phyloP scores from a whole-genome alignment of 768 basidiomycete genomes.

The Cyclocybe aegerita region DNA sequence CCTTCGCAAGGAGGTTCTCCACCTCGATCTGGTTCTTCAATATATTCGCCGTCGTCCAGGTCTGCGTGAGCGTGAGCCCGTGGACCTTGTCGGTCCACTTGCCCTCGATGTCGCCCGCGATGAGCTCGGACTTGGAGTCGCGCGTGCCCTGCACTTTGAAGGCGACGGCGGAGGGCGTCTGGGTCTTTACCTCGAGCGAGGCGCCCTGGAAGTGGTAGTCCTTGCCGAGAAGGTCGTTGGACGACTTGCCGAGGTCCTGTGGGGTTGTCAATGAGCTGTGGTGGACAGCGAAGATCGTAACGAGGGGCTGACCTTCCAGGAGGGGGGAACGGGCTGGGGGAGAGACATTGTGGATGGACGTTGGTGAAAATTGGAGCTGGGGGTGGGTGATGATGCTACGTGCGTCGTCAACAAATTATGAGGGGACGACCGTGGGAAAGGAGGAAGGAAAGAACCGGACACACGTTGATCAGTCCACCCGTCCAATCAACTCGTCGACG shows the following conservation, averaged over 20 bases:
- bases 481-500: neutral
- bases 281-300: neutral
- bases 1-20: conserved; percentile 96
- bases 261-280: conserved; percentile 8
- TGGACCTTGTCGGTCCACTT: conserved; percentile 92
- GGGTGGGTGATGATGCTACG: conserved; percentile 9
- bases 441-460: conserved; percentile 15
- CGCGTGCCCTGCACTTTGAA: conserved; percentile 92
- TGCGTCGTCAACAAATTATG: conserved; percentile 14
- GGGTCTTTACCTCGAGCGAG: conserved; percentile 83
- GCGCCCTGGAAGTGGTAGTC: conserved; percentile 84
- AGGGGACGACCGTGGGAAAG: conserved; percentile 20
- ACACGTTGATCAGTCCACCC: conserved; percentile 14
- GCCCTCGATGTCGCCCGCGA: conserved; percentile 91
- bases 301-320: conserved; percentile 78
- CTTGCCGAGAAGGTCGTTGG: conserved; percentile 89
- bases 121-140: conserved; percentile 69
- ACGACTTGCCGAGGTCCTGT: conserved; percentile 95
- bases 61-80: conserved; percentile 91
- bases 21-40: conserved; percentile 92
- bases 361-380: conserved; percentile 16
- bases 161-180: conserved; percentile 83
- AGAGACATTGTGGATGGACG: conserved; percentile 66
- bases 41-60: conserved; percentile 93
- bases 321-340: conserved; percentile 94